A percentile compares a stretch with the other conserved stretches of the same genome.
Evolutionary conservation across 2,329 filamentous ascomycete genomes (phyloP).

Genomic region (Sphaerulina vaccinii): DNA sequence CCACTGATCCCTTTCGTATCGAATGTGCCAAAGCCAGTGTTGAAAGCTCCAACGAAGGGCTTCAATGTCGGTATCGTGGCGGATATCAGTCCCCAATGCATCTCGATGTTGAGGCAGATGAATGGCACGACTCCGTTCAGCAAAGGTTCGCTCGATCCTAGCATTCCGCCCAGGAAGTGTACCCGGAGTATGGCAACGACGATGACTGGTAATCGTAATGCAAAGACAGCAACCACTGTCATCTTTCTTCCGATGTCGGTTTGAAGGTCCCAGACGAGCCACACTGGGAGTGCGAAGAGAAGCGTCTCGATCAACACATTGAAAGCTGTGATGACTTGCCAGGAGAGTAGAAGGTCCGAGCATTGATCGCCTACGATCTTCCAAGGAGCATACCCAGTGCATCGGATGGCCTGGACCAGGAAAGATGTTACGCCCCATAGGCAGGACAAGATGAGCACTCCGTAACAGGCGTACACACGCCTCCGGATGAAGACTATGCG

Average conservation of each 20-base stretch:
- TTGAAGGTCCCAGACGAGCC: slow-evolving; percentile 27
- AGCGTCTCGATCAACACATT: slow-evolving; percentile 26
- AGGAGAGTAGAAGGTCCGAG: slow-evolving; percentile 14
- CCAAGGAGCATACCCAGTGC: slow-evolving; percentile 20
- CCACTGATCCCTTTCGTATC: slow-evolving; percentile 23
- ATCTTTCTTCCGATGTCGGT: slow-evolving; percentile 23
- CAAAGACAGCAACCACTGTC: slow-evolving; percentile 27
- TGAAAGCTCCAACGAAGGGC: slow-evolving; percentile 29
- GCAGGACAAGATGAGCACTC: slow-evolving; percentile 17
- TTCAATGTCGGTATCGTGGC: slow-evolving; percentile 28
- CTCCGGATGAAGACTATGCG: slow-evolving; percentile 29
- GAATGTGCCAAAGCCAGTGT: slow-evolving; percentile 28
- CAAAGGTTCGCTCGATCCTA: slow-evolving; percentile 20
- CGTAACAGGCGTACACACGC: slow-evolving; percentile 24
- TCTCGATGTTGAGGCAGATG: slow-evolving; percentile 29
- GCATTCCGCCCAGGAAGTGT: slow-evolving; percentile 17
- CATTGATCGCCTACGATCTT: slow-evolving; percentile 24
- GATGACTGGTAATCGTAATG: slow-evolving; percentile 24
- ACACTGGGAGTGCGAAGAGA: slow-evolving; percentile 27
- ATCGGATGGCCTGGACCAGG: slow-evolving; percentile 21
- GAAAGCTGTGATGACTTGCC: slow-evolving; percentile 27
- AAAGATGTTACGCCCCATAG: slow-evolving; percentile 25
- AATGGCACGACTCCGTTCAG: slow-evolving; percentile 24
- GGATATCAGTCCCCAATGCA: slow-evolving; percentile 30
- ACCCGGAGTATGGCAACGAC: slow-evolving; percentile 21